Percentiles rank a stretch among this genome's conserved stretches.
Evolutionary conservation across 306 rosid species (phyloP).

Genomic region (Casuarina glauca): DNA sequence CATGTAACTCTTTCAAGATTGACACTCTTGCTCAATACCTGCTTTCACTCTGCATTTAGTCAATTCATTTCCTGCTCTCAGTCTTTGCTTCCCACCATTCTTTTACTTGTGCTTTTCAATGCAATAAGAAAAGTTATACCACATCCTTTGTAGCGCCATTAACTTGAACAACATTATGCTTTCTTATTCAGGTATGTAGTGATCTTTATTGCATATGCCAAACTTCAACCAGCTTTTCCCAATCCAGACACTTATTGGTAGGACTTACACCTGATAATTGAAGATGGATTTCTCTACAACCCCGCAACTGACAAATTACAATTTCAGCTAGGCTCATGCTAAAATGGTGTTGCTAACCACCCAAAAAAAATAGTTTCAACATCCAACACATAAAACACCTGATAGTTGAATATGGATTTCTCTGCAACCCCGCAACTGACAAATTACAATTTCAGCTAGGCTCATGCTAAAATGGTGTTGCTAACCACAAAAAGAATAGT

Average conservation of each 20-base stretch:
- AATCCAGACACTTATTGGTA: neutral
- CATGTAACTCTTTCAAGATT: neutral
- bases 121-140: neutral
- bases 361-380: neutral
- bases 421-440: neutral
- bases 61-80: neutral
- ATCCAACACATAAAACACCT: neutral
- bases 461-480: neutral
- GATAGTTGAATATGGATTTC: neutral
- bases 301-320: neutral
- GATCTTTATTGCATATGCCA: neutral
- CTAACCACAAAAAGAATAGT: neutral
- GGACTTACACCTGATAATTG: neutral
- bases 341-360: neutral
- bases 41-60: neutral
- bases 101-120: neutral
- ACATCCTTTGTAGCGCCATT: neutral
- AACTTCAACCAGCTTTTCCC: neutral
- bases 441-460: neutral
- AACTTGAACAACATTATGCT: neutral
- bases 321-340: neutral
- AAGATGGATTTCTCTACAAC: neutral
- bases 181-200: neutral
- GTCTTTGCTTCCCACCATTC: neutral
- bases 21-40: neutral